phyloP scores from a whole-genome alignment of 306 rosid species.

The Albizia julibrissin region DNA sequence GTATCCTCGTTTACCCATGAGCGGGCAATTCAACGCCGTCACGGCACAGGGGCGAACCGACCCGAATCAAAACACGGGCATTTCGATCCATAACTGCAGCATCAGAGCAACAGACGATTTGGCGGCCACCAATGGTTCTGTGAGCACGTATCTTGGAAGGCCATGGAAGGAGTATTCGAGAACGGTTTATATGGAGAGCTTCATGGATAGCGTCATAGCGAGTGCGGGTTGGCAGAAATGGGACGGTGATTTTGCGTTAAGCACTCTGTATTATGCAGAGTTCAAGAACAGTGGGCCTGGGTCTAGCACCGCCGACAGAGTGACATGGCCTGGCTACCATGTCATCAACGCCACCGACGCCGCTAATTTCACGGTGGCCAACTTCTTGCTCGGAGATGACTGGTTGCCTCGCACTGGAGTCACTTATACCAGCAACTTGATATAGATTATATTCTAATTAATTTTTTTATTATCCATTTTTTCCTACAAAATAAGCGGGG shows the following conservation, averaged over 20 bases:
- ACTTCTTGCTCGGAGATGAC: slow-evolving; percentile 67
- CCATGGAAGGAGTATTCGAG: slow-evolving; percentile 90
- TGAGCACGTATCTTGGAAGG: slow-evolving; percentile 68
- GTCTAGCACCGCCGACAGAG: slow-evolving; percentile 55
- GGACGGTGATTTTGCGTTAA: slow-evolving; percentile 77
- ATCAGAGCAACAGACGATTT: slow-evolving; percentile 64
- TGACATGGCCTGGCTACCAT: slow-evolving; percentile 71
- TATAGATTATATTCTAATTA: neutral
- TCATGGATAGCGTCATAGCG: slow-evolving; percentile 51
- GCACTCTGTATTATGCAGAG: slow-evolving; percentile 78
- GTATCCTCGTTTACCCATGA: slow-evolving; percentile 80
- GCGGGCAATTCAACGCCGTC: slow-evolving; percentile 83
- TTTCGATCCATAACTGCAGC: slow-evolving; percentile 68
- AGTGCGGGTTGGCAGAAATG: slow-evolving; percentile 75
- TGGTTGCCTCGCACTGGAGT: slow-evolving; percentile 88
- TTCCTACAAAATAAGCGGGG: neutral
- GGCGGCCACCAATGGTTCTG: slow-evolving; percentile 23
- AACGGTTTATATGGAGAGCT: slow-evolving; percentile 72
- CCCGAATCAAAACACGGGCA: slow-evolving; percentile 84
- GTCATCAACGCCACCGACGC: slow-evolving; percentile 67
- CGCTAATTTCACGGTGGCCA: slow-evolving; percentile 66
- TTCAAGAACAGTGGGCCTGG: slow-evolving; percentile 69
- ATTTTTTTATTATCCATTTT: slow-evolving; percentile 16
- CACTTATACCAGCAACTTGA: slow-evolving; percentile 43
- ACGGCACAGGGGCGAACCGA: slow-evolving; percentile 89